Base-by-base conservation (phyloP, 352 stramenopile genomes). In the Pythium folliculosum region DNA sequence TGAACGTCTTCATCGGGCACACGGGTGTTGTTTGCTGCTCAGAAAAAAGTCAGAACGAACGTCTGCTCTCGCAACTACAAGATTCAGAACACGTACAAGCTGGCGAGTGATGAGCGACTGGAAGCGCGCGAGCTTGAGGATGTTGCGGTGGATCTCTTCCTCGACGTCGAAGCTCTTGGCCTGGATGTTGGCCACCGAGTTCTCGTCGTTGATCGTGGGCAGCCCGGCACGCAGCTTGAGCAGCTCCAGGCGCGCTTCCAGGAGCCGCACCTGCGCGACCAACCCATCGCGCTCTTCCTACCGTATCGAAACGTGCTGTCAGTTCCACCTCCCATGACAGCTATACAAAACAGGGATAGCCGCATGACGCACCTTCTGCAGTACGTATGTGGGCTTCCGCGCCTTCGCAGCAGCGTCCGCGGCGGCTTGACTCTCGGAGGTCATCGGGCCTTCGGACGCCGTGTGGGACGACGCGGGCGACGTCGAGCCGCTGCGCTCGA, bases 111-210 rank as follows among this genome's bases (percentile, higher is more conserved):
- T 30, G 37, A 70, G 43, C 23, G 56, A 55, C 44, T 65, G 56
- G 1, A 65, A 45, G 17, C 51, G 51, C 30, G 54, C 63, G 23
- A 70, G 35, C 16, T 32, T 25, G 27, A 61, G 55, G 14, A 49
- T 35, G 35, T 56, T 70, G 17, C n/a, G 23, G 56, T 70, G 63
- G 50, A 70, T 70, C 27, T 70, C 27, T 14, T 70, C 63, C 40
- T 70, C 63, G 16, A 65, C 17, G 1, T 60, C 48, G 19, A 60
- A 55, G 40, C 63, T 70, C 9, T 47, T 21, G 9, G 47, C 17
- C 37, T 64, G 47, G 17, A 55, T 32, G 16, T 25, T 52, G 4
- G 48, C 63, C 3, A 70, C 48, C n/a, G 55, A 49, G 1, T 51
- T 22, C 55, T 60, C 25, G 55, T 70, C 63, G 9, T 61, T 17